Percentiles rank a stretch among this genome's conserved stretches.
These are phyloP conservation scores for Ustilago esculenta DNA, from an alignment of 1,284 basidiomycete species.

Conservation along the genomic window DNA sequence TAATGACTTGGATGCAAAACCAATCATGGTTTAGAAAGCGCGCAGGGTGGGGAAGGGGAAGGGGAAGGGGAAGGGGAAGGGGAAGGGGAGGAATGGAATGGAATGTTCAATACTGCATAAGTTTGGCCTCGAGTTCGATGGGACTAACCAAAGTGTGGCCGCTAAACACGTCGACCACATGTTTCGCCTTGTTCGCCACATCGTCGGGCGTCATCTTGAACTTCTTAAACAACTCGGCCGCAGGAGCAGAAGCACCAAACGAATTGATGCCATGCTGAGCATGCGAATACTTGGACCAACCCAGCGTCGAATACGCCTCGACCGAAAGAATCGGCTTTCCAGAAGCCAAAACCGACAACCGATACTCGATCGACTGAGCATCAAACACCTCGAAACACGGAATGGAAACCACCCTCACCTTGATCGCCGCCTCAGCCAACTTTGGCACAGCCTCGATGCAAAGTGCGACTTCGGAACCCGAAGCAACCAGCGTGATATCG, in stretches of 20 bases:
- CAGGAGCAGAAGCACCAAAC: conserved; percentile 84
- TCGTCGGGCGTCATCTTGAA: conserved; percentile 70
- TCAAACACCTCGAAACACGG: conserved; percentile 92
- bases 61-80: no score
- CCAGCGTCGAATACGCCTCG: conserved; percentile 75
- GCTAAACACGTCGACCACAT: conserved; percentile 88
- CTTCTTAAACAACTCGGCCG: conserved; percentile 80
- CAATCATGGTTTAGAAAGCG: no score
- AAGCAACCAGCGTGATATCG: conserved; percentile 86
- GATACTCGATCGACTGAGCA: conserved; percentile 81
- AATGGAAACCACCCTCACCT: conserved; percentile 83
- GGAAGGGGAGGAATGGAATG: no score
- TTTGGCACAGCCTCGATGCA: conserved; percentile 83
- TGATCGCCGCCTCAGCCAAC: conserved; percentile 75
- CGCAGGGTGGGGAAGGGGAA: no score
- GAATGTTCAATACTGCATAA: conserved; percentile 41
- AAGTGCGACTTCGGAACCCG: conserved; percentile 87
- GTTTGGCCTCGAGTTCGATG: conserved; percentile 68
- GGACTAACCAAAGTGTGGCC: conserved; percentile 81
- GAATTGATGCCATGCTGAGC: conserved; percentile 59
- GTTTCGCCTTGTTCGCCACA: conserved; percentile 81
- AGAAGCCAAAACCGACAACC: conserved; percentile 82
- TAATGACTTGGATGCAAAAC: no score
- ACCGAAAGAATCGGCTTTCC: conserved; percentile 89
- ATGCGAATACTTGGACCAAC: conserved; percentile 66